These are phyloP conservation scores for Leishmania tarentolae DNA, from an alignment of 208 protist genomes.

Conservation along the genomic window DNA sequence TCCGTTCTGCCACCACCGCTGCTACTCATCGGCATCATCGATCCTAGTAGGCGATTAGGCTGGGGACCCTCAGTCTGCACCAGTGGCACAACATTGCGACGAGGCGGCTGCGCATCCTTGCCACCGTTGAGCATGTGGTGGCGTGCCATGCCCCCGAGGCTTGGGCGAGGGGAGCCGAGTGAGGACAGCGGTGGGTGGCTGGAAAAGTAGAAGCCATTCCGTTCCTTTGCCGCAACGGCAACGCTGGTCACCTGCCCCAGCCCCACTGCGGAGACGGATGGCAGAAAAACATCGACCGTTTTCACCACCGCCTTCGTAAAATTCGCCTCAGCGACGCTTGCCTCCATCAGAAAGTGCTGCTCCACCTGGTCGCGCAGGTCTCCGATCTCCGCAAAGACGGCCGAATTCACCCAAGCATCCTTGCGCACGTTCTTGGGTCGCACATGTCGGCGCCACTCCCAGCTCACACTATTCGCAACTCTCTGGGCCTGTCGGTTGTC, in stretches of 20 bases:
- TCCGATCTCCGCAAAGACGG: slow-evolving; percentile 51
- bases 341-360: slow-evolving; percentile 44
- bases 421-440: slow-evolving; percentile 52
- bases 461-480: slow-evolving; percentile 17
- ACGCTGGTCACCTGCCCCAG: not conserved
- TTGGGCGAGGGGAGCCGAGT: slow-evolving; percentile 6
- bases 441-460: slow-evolving; percentile 39
- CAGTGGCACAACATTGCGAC: slow-evolving; percentile 16
- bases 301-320: slow-evolving; percentile 37
- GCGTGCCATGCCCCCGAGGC: not conserved
- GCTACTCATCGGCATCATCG: not conserved
- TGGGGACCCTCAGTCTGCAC: slow-evolving; percentile 13
- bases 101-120: not conserved
- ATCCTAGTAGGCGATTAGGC: not conserved
- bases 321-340: slow-evolving; percentile 37
- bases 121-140: not conserved
- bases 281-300: slow-evolving; percentile 16
- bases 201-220: slow-evolving; percentile 26
- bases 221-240: not conserved
- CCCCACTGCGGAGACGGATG: not conserved
- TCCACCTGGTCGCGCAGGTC: slow-evolving; percentile 47
- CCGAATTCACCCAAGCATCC: slow-evolving; percentile 47
- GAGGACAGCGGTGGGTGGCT: slow-evolving; percentile 15
- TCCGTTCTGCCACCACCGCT: not conserved
- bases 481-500: slow-evolving; percentile 9